These are phyloP conservation scores for Globomyces sp. DNA, from an alignment of 371 early-diverging fungal species.

Conservation along the genomic window DNA sequence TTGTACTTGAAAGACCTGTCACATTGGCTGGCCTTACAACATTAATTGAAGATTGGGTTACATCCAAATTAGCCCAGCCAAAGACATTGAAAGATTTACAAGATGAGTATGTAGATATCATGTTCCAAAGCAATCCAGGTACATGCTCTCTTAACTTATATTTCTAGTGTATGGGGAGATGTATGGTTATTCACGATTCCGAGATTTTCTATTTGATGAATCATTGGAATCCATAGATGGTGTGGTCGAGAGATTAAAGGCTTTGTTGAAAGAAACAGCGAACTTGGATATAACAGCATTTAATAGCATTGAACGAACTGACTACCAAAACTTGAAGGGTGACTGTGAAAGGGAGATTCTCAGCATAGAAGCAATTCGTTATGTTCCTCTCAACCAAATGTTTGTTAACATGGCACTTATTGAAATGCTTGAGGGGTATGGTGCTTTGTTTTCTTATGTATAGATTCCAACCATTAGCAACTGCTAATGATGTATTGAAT, in stretches of 20 bases:
- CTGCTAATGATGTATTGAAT: conserved; percentile 32
- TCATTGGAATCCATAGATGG: neutral
- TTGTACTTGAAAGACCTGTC: conserved; percentile 27
- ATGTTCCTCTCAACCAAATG: conserved; percentile 1
- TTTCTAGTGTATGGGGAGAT: neutral
- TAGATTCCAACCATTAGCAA: conserved; percentile 27
- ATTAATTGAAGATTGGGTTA: conserved; percentile 29
- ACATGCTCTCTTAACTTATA: neutral
- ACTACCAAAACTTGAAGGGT: neutral
- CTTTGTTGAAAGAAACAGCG: neutral
- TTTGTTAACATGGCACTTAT: no score
- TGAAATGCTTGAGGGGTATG: no score
- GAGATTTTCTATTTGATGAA: no score
- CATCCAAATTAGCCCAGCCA: neutral
- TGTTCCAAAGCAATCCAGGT: neutral
- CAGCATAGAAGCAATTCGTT: neutral
- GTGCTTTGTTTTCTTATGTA: no score
- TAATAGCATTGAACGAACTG: neutral
- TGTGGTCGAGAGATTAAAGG: no score
- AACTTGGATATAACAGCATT: conserved; percentile 1
- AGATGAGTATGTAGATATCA: conserved; percentile 7
- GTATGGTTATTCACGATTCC: neutral
- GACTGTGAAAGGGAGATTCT: neutral
- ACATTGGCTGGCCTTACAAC: conserved; percentile 28
- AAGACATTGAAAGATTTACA: neutral